Evolutionary conservation across 2,329 filamentous ascomycete genomes (phyloP).

Genomic region (Fusarium mexicanum): DNA sequence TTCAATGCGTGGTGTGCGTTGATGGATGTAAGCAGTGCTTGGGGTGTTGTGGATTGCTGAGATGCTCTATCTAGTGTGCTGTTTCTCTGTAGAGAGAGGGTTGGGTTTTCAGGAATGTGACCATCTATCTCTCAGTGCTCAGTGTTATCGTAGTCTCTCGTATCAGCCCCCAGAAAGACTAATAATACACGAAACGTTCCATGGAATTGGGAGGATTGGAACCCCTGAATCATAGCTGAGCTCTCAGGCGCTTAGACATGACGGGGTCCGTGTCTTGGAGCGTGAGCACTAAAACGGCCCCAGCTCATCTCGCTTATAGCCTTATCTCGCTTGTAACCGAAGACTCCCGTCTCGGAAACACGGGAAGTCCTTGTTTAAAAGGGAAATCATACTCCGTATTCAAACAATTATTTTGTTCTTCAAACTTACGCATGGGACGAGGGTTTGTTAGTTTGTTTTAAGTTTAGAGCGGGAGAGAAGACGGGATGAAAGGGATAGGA

Average conservation of each 20-base stretch:
- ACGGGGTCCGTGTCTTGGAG: not conserved
- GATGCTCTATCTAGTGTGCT: not conserved
- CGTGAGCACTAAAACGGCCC: slow-evolving; percentile 11
- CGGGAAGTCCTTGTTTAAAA: not conserved
- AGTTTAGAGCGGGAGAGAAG: not conserved
- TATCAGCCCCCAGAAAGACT: not conserved
- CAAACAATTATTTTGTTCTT: not conserved
- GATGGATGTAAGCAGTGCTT: too few species aligned
- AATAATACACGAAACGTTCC: not conserved
- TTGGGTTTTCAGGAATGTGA: not conserved
- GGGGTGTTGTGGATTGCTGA: too few species aligned
- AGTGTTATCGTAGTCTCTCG: not conserved
- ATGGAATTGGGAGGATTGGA: not conserved
- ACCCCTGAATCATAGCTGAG: slow-evolving; percentile 1
- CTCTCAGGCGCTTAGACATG: not conserved
- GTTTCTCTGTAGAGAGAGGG: not conserved
- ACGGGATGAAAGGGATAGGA: not conserved
- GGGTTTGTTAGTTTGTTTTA: not conserved
- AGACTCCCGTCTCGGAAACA: slow-evolving; percentile 13
- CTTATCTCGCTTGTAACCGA: slow-evolving; percentile 33
- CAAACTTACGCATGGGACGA: too few species aligned
- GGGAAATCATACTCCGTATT: not conserved
- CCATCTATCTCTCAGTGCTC: not conserved
- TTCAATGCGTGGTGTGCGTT: not conserved
- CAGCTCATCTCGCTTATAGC: slow-evolving; percentile 18